Evolutionary conservation across 805 yeast genomes (phyloP).

Genomic region (Kuraishia floccosa): DNA sequence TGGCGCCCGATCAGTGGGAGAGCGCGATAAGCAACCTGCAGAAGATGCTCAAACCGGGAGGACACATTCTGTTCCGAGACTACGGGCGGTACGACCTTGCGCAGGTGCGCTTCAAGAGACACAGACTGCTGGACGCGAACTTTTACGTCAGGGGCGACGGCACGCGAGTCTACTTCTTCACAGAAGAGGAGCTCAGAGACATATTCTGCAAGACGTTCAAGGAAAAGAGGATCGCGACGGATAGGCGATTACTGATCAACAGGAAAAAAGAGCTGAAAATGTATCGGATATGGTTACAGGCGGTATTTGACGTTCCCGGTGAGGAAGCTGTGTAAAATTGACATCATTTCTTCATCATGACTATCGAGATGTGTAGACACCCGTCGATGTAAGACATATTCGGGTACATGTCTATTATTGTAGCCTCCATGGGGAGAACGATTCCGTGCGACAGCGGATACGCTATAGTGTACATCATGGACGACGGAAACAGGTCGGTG

Average conservation of each 20-base stretch:
- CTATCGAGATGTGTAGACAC: slow-evolving; percentile 43
- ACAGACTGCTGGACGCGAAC: slow-evolving; percentile 79
- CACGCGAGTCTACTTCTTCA: slow-evolving; percentile 92
- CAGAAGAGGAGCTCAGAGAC: slow-evolving; percentile 78
- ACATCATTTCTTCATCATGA: slow-evolving; percentile 14
- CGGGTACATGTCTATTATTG: slow-evolving; percentile 32
- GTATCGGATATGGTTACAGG: slow-evolving; percentile 97
- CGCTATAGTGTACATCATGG: slow-evolving; percentile 22
- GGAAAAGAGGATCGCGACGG: slow-evolving; percentile 78
- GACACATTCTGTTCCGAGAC: slow-evolving; percentile 80
- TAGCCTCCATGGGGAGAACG: slow-evolving; percentile 28
- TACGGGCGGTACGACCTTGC: slow-evolving; percentile 95
- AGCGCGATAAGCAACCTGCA: slow-evolving; percentile 63
- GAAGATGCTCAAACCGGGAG: slow-evolving; percentile 84
- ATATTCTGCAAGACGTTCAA: slow-evolving; percentile 57
- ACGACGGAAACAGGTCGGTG: slow-evolving; percentile 35
- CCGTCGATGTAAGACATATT: slow-evolving; percentile 48
- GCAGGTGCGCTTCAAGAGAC: slow-evolving; percentile 85
- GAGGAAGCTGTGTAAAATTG: not conserved
- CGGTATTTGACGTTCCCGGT: slow-evolving; percentile 46
- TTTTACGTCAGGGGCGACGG: slow-evolving; percentile 97
- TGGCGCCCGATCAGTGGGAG: slow-evolving; percentile 86
- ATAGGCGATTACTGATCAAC: slow-evolving; percentile 82
- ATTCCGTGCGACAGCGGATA: slow-evolving; percentile 47
- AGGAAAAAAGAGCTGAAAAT: slow-evolving; percentile 86